Evolutionary conservation across 805 yeast species (phyloP), one percentile per base, ranked within the genome.

Genomic region (Spathaspora hagerdaliae): DNA sequence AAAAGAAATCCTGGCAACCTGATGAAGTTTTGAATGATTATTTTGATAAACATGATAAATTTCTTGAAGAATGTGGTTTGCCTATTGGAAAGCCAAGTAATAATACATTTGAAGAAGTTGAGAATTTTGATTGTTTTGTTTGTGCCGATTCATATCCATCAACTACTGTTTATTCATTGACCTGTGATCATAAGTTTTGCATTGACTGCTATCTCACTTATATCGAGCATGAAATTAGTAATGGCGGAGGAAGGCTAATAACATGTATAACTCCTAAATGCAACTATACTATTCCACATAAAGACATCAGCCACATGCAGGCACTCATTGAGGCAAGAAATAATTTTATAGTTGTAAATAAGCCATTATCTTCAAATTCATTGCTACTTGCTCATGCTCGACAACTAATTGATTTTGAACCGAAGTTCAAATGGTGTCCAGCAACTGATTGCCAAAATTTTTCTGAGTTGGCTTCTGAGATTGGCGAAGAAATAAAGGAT

Each of bases 151-250:
- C 75, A 0, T 69, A 67, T 27, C 57, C 58, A 0, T 49, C 49
- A 1, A 44, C 66, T 31, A 43, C 48, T 7, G 63, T 67, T 2
- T 87, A 81, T 54, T 63, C 74, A 2, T 61, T 88, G 13, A 73
- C 73, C 12, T 94, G 98, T 62, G 75, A 73, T 7, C 97, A 92
- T 61, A 70, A 67, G 42, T 85, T 71, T 53, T 94, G 99, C 59
- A 53, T 69, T 1, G 67, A 65, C 10, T 92, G 99, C 61, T 91
- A 85, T 60, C 57, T 66, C 12, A 72, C 71, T 31, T 91, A 88
- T 59, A 65, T 85, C 14, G 56, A 65, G 6, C 78, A 73, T 41
- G 71, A 74, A 45, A 51, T 70, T 46, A 40, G 57, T 43, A 61
- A 61, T 19, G 81, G 81, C 0, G 65, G 63, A 3, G 81, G 81